Evolutionary conservation across 352 stramenopile genomes (phyloP).

Genomic region (Phytophthora pseudosyringae): DNA sequence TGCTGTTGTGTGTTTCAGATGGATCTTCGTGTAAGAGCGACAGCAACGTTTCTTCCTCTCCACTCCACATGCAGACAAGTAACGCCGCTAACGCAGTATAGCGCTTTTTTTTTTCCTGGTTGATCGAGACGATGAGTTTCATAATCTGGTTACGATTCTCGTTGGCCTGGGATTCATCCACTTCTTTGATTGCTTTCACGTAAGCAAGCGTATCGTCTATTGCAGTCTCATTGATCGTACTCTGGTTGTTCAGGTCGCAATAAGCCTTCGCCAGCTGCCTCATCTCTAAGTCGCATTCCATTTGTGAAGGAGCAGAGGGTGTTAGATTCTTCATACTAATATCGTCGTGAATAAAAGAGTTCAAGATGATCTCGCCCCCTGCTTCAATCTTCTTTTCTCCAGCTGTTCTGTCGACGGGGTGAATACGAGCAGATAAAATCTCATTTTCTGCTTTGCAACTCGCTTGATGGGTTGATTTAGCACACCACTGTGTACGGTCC

Average conservation of each 20-base stretch:
- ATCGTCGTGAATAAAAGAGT: not conserved
- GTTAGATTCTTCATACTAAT: not conserved
- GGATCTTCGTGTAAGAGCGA: conserved; percentile 3
- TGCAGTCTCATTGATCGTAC: conserved; percentile 22
- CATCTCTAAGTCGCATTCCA: conserved; percentile 1
- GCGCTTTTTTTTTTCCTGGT: conserved; percentile 25
- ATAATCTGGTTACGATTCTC: conserved; percentile 17
- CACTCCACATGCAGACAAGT: conserved; percentile 1
- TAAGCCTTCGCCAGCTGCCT: conserved; percentile 10
- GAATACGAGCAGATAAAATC: not conserved
- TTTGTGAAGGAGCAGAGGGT: not conserved
- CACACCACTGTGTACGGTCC: not conserved
- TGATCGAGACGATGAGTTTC: conserved; percentile 21
- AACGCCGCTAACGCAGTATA: conserved; percentile 4
- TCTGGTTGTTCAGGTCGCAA: conserved; percentile 5
- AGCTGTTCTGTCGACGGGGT: not conserved
- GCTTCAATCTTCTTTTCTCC: not conserved
- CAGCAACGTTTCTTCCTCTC: conserved; percentile 4
- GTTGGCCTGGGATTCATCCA: conserved; percentile 3
- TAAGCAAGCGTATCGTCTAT: conserved; percentile 20
- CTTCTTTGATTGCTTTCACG: conserved; percentile 10
- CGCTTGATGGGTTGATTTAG: not conserved
- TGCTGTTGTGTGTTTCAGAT: not conserved
- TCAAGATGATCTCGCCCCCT: too few species aligned
- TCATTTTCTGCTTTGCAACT: not conserved